Evolutionary conservation across 2,329 filamentous ascomycete species (phyloP).

Genomic region (Parastagonospora nodorum): DNA sequence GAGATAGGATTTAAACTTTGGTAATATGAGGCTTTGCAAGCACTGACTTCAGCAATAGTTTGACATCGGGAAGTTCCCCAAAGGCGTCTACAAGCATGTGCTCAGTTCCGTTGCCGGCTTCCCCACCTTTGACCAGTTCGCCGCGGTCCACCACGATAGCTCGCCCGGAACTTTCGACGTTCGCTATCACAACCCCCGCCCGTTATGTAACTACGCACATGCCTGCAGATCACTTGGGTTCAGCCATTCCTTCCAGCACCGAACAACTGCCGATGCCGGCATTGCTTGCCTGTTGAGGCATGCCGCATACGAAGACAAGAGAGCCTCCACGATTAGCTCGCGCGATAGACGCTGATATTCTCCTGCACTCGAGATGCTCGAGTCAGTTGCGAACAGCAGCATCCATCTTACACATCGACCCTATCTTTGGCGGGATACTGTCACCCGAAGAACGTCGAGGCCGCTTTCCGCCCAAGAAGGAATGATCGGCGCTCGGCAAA

Average conservation of each 20-base stretch:
- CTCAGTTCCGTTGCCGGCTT: constrained; percentile 12
- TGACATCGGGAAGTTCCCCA: constrained; percentile 6
- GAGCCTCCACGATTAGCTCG: not conserved
- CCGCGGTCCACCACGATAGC: constrained; percentile 16
- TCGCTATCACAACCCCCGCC: constrained; percentile 15
- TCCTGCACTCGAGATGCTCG: constrained; percentile 1
- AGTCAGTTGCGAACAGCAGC: constrained; percentile 13
- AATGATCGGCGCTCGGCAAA: constrained; percentile 5
- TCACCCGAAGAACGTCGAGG: constrained; percentile 11
- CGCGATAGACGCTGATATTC: constrained; percentile 12
- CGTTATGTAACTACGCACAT: constrained; percentile 6
- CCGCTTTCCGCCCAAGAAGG: not conserved
- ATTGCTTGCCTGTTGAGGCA: constrained; percentile 5
- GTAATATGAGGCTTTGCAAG: not conserved
- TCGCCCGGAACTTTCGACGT: constrained; percentile 9
- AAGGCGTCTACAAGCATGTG: not conserved
- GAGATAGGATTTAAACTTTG: not conserved
- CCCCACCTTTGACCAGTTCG: constrained; percentile 26
- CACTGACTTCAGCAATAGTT: no score
- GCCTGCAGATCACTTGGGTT: not conserved
- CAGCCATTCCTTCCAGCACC: not conserved
- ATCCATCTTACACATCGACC: constrained; percentile 18
- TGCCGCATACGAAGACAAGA: not conserved
- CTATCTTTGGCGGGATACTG: constrained; percentile 9
- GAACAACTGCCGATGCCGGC: constrained; percentile 16